A percentile compares a stretch with the other conserved stretches of the same genome.
phyloP scores from a whole-genome alignment of 2,329 filamentous ascomycete species.

The Botrytis sinoallii region DNA sequence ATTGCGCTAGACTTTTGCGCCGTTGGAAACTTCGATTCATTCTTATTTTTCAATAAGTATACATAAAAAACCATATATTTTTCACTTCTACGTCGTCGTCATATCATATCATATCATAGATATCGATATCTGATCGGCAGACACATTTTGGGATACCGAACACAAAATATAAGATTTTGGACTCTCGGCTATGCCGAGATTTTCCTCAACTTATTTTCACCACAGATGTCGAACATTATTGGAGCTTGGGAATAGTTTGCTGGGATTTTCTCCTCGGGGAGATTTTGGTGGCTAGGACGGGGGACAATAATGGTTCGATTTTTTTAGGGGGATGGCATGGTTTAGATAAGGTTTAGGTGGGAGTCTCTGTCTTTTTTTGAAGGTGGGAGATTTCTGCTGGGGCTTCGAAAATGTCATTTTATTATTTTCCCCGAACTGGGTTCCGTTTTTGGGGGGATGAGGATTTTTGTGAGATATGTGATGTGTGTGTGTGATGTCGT shows the following conservation, averaged over 20 bases:
- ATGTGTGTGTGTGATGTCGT: background rate
- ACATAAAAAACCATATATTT: background rate
- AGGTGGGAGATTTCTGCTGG: background rate
- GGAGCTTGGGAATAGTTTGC: background rate
- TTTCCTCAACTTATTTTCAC: background rate
- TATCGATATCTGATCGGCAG: background rate
- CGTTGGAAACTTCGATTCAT: background rate
- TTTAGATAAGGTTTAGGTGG: background rate
- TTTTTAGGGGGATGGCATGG: background rate
- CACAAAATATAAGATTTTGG: background rate
- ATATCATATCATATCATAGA: background rate
- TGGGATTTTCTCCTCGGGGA: background rate
- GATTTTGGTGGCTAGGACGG: background rate
- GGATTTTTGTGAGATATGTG: background rate
- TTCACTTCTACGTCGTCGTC: background rate
- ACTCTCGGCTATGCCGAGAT: background rate
- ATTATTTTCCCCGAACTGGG: background rate
- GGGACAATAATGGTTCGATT: background rate
- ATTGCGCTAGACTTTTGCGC: slow-evolving; percentile 11
- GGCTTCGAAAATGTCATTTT: background rate
- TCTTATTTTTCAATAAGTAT: background rate
- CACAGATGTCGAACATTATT: background rate
- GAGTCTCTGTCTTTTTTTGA: background rate
- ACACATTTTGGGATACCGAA: background rate
- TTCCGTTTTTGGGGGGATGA: background rate